Conservation (phyloP, 2,329 filamentous ascomycete genomes). For the Penicillium sp. region DNA sequence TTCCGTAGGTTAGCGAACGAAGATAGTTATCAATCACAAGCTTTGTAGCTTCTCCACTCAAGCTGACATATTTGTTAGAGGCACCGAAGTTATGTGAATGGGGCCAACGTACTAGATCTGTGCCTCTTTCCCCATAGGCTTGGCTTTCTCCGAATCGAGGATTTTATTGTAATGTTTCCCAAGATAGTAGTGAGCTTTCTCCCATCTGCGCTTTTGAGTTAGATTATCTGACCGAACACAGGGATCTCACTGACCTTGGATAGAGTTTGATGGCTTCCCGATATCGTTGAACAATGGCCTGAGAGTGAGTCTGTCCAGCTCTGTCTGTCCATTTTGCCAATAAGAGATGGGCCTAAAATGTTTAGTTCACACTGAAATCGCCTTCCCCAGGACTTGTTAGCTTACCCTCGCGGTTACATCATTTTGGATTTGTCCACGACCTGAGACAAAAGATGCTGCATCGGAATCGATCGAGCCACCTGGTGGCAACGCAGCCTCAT, state of each 20-base stretch:
- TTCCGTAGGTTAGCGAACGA: conserved; percentile 77
- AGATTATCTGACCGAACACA: background rate
- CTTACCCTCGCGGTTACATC: conserved; percentile 43
- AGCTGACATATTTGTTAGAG: conserved; percentile 35
- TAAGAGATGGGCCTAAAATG: conserved; percentile 65
- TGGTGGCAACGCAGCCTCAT: conserved; percentile 59
- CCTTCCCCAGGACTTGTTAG: background rate
- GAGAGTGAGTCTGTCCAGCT: conserved; percentile 85
- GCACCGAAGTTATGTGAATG: background rate
- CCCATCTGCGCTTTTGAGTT: conserved; percentile 57
- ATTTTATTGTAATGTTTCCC: conserved; percentile 97
- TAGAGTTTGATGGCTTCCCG: conserved; percentile 58
- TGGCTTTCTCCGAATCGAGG: conserved; percentile 75
- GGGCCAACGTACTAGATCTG: conserved; percentile 53
- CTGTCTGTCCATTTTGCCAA: conserved; percentile 95
- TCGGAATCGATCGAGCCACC: conserved; percentile 32
- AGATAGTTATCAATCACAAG: conserved; percentile 92
- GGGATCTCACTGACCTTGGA: conserved; percentile 22
- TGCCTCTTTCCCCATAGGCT: conserved; percentile 69
- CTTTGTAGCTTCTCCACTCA: conserved; percentile 77
- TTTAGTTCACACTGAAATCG: background rate
- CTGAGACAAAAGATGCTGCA: conserved; percentile 35
- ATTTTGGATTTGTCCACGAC: conserved; percentile 47
- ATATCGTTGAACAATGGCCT: conserved; percentile 73
- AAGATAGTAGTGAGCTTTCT: conserved; percentile 95